Evolutionary conservation across 2,329 filamentous ascomycete genomes (phyloP).

Genomic region (Dothistroma pini): DNA sequence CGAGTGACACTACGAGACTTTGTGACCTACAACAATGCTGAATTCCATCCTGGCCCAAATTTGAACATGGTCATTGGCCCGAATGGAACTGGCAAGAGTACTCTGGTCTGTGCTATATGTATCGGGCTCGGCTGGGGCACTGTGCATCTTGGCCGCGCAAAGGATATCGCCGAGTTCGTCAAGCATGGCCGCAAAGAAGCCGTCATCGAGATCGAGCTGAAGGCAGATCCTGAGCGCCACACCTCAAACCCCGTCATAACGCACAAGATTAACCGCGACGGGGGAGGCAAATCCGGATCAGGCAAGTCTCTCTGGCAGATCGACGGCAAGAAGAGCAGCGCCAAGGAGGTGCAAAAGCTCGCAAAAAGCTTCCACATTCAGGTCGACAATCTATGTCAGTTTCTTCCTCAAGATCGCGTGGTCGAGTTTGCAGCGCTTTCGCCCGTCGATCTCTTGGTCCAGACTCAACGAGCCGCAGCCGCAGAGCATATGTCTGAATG

Average conservation of each 20-base stretch:
- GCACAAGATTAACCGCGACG: conserved; percentile 74
- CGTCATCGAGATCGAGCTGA: conserved; percentile 85
- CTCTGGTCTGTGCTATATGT: conserved; percentile 93
- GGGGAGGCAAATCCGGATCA: conserved; percentile 35
- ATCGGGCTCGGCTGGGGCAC: conserved; percentile 83
- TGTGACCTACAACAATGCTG: conserved; percentile 88
- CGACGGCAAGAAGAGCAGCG: conserved; percentile 59
- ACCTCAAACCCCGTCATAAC: conserved; percentile 67
- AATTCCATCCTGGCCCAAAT: conserved; percentile 86
- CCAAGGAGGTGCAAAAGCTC: conserved; percentile 64
- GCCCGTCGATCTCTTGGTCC: conserved; percentile 74
- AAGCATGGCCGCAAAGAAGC: conserved; percentile 80
- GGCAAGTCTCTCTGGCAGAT: conserved; percentile 78
- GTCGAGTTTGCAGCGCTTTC: conserved; percentile 86
- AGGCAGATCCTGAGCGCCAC: conserved; percentile 55
- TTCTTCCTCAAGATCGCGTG: conserved; percentile 92
- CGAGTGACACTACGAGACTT: conserved; percentile 84
- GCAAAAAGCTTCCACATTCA: conserved; percentile 78
- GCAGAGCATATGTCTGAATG: conserved; percentile 73
- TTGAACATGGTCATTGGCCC: conserved; percentile 98
- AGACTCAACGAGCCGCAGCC: conserved; percentile 86
- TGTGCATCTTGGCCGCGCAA: conserved; percentile 78
- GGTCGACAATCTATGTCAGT: conserved; percentile 96
- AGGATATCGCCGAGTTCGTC: conserved; percentile 82
- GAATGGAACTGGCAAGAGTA: conserved; percentile 98